Evolutionary conservation across 108 stramenopile genomes (phyloP), one percentile per base, ranked within the genome.

Genomic region (Nannochloropsis granulata): DNA sequence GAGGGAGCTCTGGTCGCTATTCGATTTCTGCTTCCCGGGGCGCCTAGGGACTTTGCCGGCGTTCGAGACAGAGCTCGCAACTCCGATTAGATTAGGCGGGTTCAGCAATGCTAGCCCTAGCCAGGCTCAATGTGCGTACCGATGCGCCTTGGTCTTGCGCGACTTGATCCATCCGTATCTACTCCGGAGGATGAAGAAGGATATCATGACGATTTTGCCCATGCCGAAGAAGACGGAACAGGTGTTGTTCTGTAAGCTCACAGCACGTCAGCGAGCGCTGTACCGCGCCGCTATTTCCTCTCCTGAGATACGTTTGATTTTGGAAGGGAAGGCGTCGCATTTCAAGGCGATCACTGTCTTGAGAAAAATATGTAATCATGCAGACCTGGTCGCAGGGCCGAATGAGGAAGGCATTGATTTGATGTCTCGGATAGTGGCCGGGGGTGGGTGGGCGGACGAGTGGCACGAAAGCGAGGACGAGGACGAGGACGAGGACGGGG

Each of bases 301-400:
- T 21, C 43, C 82, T 23, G 90, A 92, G 42, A 90, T 93, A 44
- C 81, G 44, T 13, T 16, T 26, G 26, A 80, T 94, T 12, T 46
- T 94, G 79, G 85, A 90, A 79, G 93, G 94, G 2, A 87, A 91
- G 21, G 84, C 85, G 23, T 93, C 89, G 44, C 84, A 92, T 43
- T 92, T 99, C 19, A 92, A 91, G 45, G 94, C 97, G 10, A 93
- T 99, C 56, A 94, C 94, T 21, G 90, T 94, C 82, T 88, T 71
- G 21, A 71, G 96, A 84, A 97, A 97, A 85, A 92, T 99, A 42
- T 99, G 97, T 90, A 98, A 98, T 86, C 98, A 99, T 81, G 95
- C 98, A 16, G 96, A 96, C 87, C 92, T 97, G 43, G 86, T 84
- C 43, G 56, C 56, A n/a, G 56, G 56, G 21, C 56, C 56, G 56